Evolutionary conservation across 345 rosid genomes (phyloP).

Genomic region (Camelina neglecta): DNA sequence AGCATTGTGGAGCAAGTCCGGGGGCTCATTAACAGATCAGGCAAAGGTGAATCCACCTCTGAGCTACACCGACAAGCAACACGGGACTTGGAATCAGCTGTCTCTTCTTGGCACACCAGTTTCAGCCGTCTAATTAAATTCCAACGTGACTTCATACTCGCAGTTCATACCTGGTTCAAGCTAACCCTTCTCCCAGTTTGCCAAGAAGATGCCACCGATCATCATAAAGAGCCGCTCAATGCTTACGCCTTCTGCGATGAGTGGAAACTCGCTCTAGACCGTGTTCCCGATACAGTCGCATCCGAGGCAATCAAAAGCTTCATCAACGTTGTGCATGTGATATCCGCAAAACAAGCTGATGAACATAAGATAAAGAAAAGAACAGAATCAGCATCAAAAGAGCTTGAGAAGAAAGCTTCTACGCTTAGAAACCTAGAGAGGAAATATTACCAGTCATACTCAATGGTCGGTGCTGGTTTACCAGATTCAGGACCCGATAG

Average conservation of each 20-base stretch:
- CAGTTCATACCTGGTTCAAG: constrained; percentile 90
- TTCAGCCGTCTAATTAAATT: constrained; percentile 76
- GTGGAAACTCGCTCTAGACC: constrained; percentile 92
- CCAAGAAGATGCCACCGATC: constrained; percentile 48
- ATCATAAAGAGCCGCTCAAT: constrained; percentile 51
- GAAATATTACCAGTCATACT: constrained; percentile 89
- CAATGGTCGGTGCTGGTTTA: constrained; percentile 80
- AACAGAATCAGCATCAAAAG: constrained; percentile 78
- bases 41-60: constrained; percentile 81
- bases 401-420: constrained; percentile 88
- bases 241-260: constrained; percentile 76
- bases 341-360: constrained; percentile 71
- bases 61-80: constrained; percentile 92
- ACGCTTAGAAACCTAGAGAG: constrained; percentile 80
- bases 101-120: constrained; percentile 88
- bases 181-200: constrained; percentile 78
- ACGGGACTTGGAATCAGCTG: constrained; percentile 85
- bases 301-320: constrained; percentile 98
- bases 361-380: constrained; percentile 81
- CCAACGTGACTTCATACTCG: constrained; percentile 75
- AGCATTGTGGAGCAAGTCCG: constrained; percentile 88
- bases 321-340: constrained; percentile 75
- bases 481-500: constrained; percentile 71
- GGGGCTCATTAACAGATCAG: constrained; percentile 75
- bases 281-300: constrained; percentile 92